Evolutionary conservation across 257 asterid genomes (phyloP), one percentile per base, ranked within the genome.

Genomic region (Plantago major): DNA sequence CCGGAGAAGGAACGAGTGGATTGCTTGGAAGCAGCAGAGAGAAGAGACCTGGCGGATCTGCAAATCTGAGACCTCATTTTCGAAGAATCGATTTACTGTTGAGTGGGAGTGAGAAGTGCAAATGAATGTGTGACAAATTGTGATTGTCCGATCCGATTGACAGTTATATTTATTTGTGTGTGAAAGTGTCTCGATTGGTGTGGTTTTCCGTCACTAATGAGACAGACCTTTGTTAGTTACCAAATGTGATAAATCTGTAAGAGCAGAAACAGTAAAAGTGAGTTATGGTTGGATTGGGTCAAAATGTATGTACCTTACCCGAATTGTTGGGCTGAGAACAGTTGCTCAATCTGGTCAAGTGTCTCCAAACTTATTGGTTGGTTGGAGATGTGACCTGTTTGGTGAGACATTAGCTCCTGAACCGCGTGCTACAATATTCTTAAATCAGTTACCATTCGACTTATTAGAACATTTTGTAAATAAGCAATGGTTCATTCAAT

Each of bases 11-110:
- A 69, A 46, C 95, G 95, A 68, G 90, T 75, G 33, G 75, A 70
- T 42, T 84, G 95, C 82, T 86, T 92, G 0, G 94, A 80, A 55
- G 91, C 84, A 62, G 93, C 83, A 16, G 95, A 79, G 38, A 87
- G 60, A 63, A 93, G 53, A 37, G 85, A 77, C 72, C 88, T 83
- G 5, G 95, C 94, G 56, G 96, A 89, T 93, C 95, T 87, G 92
- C 67, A 62, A 66, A 87, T 78, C 73, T 83, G 97, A 64, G 95
- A 80, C 82, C 84, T 87, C 99, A 89, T 93, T 55, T 71, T 74
- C 7, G 45, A 1, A 22, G 30, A 3, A 3, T 52, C 11, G 7
- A 4, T 19, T 5, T 18, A 30, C 56, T 17, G 37, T 15, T 19
- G 58, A 43, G 56, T 28, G 69, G 33, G 58, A 48, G 61, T 10